These are phyloP conservation scores for Astrephomene gubernaculifera DNA, from an alignment of 139 green algal species.

Conservation along the genomic window DNA sequence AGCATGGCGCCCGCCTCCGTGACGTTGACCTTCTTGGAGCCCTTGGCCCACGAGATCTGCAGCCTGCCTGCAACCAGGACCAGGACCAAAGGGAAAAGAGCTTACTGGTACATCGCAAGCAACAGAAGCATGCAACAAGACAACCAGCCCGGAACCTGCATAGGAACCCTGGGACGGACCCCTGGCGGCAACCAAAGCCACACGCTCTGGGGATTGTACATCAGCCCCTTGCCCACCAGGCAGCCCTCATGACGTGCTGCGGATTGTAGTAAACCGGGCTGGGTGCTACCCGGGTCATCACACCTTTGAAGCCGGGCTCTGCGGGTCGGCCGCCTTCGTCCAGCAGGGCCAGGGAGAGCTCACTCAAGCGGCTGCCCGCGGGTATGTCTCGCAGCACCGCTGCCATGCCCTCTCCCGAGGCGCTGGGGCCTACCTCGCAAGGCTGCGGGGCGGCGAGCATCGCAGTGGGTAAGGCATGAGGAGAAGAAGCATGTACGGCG, in stretches of 20 bases:
- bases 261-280: too few relatives aligned
- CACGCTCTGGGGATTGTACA: too few relatives aligned
- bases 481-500: too few relatives aligned
- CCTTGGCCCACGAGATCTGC: slow-evolving; percentile 71
- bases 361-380: slow-evolving; percentile 59
- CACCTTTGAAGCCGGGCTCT: slow-evolving; percentile 29
- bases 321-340: slow-evolving; percentile 62
- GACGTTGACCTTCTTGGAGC: slow-evolving; percentile 63
- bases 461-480: too few relatives aligned
- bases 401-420: slow-evolving; percentile 5
- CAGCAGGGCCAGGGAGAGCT: slow-evolving; percentile 63
- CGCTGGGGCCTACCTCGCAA: slow-evolving; percentile 10
- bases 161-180: too few relatives aligned
- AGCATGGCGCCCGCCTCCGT: slow-evolving; percentile 36
- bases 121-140: too few relatives aligned
- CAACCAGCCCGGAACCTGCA: too few relatives aligned
- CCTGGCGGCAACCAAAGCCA: too few relatives aligned
- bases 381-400: slow-evolving; percentile 47
- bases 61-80: slow-evolving; percentile 50
- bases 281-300: too few relatives aligned
- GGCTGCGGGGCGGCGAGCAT: slow-evolving; percentile 18
- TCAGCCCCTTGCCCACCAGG: too few relatives aligned
- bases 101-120: too few relatives aligned
- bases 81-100: neutral
- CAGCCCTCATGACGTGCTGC: too few relatives aligned